Evolutionary conservation across 441 rosid genomes (phyloP).

Genomic region (Isatis lusitanica): DNA sequence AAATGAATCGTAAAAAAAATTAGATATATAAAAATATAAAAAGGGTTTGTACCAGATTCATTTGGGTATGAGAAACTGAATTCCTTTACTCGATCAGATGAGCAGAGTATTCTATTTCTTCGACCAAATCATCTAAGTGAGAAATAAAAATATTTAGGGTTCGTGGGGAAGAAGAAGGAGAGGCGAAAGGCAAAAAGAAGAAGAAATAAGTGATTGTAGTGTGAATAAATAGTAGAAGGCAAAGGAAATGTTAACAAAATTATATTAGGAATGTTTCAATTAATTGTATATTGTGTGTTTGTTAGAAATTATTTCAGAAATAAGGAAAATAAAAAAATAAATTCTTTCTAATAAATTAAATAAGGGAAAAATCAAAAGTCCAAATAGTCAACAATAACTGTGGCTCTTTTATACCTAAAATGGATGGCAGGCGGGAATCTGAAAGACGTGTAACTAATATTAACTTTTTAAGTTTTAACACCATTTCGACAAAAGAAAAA

Average conservation of each 20-base stretch:
- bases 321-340: constrained; percentile 16
- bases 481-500: not conserved
- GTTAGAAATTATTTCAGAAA: constrained; percentile 1
- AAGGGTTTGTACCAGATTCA: constrained; percentile 37
- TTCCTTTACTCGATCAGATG: constrained; percentile 23
- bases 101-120: not conserved
- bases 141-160: constrained; percentile 17
- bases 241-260: constrained; percentile 12
- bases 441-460: constrained; percentile 9
- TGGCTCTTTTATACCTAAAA: constrained; percentile 29
- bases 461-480: not conserved
- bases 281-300: constrained; percentile 28
- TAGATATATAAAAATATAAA: not conserved
- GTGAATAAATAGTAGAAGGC: constrained; percentile 31
- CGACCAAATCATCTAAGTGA: constrained; percentile 4
- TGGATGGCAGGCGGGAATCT: constrained; percentile 26
- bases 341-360: not conserved
- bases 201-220: constrained; percentile 30
- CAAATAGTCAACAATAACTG: constrained; percentile 36
- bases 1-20: not conserved
- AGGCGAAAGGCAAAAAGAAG: constrained; percentile 29
- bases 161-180: constrained; percentile 29
- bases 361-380: constrained; percentile 36
- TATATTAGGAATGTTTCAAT: constrained; percentile 34
- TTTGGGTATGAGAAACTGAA: constrained; percentile 22